Conservation (phyloP, 176 grass and related monocot genomes). For the Puccinellia tenuiflora region DNA sequence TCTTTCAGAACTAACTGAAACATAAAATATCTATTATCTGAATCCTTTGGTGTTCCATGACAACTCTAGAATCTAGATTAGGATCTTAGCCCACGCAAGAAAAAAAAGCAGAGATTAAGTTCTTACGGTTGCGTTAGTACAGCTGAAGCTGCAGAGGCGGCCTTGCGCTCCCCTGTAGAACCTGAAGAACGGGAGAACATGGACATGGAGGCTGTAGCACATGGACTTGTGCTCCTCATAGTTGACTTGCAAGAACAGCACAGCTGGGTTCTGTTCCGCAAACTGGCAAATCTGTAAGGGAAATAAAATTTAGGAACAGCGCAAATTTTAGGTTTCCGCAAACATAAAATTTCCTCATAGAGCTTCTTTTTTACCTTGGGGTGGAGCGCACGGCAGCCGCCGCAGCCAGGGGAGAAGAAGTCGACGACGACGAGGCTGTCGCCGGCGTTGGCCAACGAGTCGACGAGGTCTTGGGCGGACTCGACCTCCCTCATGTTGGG, state of each 20-base stretch:
- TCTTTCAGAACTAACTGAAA: background rate
- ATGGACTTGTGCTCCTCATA: conserved; percentile 90
- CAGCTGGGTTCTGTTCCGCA: conserved; percentile 67
- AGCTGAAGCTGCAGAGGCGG: conserved; percentile 87
- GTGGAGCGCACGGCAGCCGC: conserved; percentile 84
- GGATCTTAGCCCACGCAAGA: conserved; percentile 25
- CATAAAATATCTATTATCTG: background rate
- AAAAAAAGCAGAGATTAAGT: background rate
- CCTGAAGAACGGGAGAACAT: conserved; percentile 96
- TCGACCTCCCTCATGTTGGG: conserved; percentile 85
- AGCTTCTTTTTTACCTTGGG: conserved; percentile 51
- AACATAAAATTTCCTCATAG: background rate
- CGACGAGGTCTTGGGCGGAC: conserved; percentile 75
- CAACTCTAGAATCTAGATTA: background rate
- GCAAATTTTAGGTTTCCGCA: background rate
- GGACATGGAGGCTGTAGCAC: conserved; percentile 88
- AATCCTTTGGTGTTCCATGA: background rate
- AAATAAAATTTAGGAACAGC: conserved; percentile 1
- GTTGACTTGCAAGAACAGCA: conserved; percentile 85
- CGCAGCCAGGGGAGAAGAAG: conserved; percentile 94
- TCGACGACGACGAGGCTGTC: conserved; percentile 77
- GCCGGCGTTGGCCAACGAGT: conserved; percentile 54
- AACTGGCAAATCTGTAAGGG: conserved; percentile 74
- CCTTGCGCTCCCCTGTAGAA: conserved; percentile 90
- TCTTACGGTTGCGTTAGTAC: conserved; percentile 90